Percentiles rank a stretch among this genome's conserved stretches.
These are phyloP conservation scores for Yamadazyma mexicana DNA, from an alignment of 1,139 yeast species.

Conservation along the genomic window DNA sequence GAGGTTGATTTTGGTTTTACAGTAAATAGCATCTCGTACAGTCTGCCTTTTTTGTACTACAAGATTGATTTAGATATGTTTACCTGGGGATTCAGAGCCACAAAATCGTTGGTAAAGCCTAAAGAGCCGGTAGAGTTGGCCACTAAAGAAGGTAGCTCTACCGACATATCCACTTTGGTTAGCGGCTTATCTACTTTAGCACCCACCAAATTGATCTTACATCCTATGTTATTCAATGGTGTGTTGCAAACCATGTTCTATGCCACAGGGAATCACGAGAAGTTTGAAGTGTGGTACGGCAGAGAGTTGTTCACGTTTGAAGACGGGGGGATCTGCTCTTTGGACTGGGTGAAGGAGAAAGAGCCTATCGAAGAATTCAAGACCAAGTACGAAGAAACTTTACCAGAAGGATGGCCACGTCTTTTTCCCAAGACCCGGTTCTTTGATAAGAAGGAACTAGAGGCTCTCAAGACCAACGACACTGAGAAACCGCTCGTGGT, in stretches of 20 bases:
- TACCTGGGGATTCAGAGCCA: conserved; percentile 44
- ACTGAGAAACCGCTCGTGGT: conserved; percentile 61
- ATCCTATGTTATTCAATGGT: conserved; percentile 71
- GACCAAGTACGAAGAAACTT: conserved; percentile 48
- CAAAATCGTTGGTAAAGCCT: conserved; percentile 28
- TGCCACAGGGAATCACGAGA: conserved; percentile 52
- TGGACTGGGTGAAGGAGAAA: conserved; percentile 73
- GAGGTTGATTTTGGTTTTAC: too few species aligned
- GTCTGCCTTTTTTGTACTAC: too few species aligned
- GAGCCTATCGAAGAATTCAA: conserved; percentile 48
- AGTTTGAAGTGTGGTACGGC: conserved; percentile 69
- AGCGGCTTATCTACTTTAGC: conserved; percentile 26
- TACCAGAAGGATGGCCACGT: conserved; percentile 70
- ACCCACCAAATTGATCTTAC: conserved; percentile 49
- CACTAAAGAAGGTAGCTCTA: conserved; percentile 15
- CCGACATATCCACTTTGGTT: conserved; percentile 25
- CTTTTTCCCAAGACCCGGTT: conserved; percentile 80
- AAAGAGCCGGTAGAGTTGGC: conserved; percentile 21
- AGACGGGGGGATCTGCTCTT: conserved; percentile 70
- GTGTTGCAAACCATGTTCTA: conserved; percentile 73
- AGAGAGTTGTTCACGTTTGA: conserved; percentile 63
- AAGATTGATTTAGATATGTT: conserved; percentile 12
- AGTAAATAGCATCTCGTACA: too few species aligned
- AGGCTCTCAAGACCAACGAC: conserved; percentile 21
- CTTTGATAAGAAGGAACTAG: conserved; percentile 45